A percentile compares a stretch with the other conserved stretches of the same genome.
Evolutionary conservation across 768 basidiomycete species (phyloP).

Genomic region (Boletus edulis): DNA sequence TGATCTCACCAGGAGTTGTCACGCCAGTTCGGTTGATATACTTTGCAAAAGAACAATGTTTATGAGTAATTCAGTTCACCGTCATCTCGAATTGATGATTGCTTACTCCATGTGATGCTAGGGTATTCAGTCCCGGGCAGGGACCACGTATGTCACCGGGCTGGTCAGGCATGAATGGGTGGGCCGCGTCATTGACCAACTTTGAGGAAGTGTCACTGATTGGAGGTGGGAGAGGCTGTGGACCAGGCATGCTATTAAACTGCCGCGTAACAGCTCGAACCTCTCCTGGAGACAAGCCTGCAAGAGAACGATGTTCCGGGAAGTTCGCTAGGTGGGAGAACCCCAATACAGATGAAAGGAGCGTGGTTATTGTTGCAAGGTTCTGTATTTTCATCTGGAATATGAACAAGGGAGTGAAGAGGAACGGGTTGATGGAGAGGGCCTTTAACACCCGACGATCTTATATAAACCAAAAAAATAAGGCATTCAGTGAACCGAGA

Average conservation of each 20-base stretch:
- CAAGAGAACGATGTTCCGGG: conserved; percentile 16
- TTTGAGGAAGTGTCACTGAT: conserved; percentile 23
- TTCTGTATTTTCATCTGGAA: not conserved
- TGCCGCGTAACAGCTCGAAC: conserved; percentile 5
- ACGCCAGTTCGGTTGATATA: conserved; percentile 17
- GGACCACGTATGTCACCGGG: conserved; percentile 21
- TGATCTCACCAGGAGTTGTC: conserved; percentile 19
- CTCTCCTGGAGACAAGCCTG: conserved; percentile 14
- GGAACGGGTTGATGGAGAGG: too few relatives aligned
- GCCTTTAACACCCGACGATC: too few relatives aligned
- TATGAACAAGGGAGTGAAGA: too few relatives aligned
- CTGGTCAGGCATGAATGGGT: conserved; percentile 3
- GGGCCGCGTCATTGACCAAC: conserved; percentile 3
- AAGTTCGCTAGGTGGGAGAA: conserved; percentile 11
- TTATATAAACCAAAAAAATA: too few relatives aligned
- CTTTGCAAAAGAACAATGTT: not conserved
- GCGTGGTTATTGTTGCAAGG: not conserved
- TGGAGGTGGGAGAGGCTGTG: conserved; percentile 11
- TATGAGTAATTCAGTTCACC: not conserved
- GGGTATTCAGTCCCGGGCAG: conserved; percentile 21
- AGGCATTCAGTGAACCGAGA: too few relatives aligned
- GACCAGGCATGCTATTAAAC: conserved; percentile 13
- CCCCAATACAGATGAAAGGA: not conserved
- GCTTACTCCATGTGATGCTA: conserved; percentile 22
- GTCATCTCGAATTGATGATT: not conserved